Base-by-base conservation (phyloP, 805 yeast species). In the Ogataea wickerhamii region DNA sequence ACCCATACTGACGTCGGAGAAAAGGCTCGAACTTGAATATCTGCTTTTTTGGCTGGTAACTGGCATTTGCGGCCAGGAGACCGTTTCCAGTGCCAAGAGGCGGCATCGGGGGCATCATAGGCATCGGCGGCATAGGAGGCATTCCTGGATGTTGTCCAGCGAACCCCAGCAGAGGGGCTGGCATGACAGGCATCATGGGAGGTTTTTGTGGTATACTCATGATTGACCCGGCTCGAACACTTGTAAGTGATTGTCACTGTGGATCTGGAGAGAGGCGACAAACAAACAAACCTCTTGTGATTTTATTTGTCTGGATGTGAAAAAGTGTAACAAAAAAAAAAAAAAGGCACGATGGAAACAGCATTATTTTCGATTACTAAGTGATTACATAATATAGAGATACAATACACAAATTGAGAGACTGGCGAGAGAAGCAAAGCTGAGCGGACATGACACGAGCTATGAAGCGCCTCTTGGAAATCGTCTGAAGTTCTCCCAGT, bases 21-120 rank as follows among this genome's bases (percentile, higher is more conserved):
- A 86, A 87, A 6, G 87, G 82, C 52, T 91, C 97, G 56, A 91
- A 89, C 49, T 81, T 79, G 63, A 64, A 64, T 8, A 37, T 37
- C 8, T 41, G 44, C 28, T 39, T 39, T 25, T 38, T 21, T 6
- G 41, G 40, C 12, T 38, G 36, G 16, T 35, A 33, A 19, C 32
- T 30, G 35, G 32, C 31, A 18, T 32, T 34, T 17, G 32, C 24
- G 5, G 38, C 31, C 2, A 45, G 38, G 36, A 45, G 34, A 40
- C 37, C 28, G 5, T 35, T 36, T 18, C 31, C 38, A 11, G 37
- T 27, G n/a, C 16, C 19, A 40, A 41, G 29, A 18, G 38, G 41
- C 8, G 39, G 24, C 23, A 41, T 8, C 3, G 42, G 42, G 6
- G 45, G 42, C 43, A 47, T 43, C 40, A 45, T 38, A 2, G 43